Evolutionary conservation across 73 alveolate genomes (phyloP).

Genomic region (Tetrahymena malaccensis): DNA sequence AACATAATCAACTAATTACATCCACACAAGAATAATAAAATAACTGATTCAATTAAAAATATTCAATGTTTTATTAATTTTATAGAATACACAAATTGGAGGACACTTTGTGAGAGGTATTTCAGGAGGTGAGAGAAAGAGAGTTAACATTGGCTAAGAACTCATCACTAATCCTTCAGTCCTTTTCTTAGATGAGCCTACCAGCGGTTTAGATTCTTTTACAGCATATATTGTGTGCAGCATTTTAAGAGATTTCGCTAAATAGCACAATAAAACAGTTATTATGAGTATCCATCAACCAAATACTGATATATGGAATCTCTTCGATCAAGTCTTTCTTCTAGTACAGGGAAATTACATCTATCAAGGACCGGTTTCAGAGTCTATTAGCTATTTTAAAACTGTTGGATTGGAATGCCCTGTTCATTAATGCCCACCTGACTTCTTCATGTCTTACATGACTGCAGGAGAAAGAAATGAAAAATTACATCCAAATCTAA

Average conservation of each 20-base stretch:
- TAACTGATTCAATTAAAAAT: too few relatives aligned
- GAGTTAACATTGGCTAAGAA: constrained; percentile 20
- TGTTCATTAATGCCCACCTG: constrained; percentile 67
- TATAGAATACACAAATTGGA: constrained; percentile 16
- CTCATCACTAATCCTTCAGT: constrained; percentile 26
- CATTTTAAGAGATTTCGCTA: constrained; percentile 9
- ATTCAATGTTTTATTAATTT: too few relatives aligned
- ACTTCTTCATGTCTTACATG: constrained; percentile 42
- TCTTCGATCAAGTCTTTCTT: constrained; percentile 42
- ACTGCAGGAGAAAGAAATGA: neutral
- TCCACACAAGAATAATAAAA: too few relatives aligned
- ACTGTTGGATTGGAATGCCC: constrained; percentile 57
- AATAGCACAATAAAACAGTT: constrained; percentile 42
- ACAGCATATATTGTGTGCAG: constrained; percentile 24
- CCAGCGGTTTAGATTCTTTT: constrained; percentile 38
- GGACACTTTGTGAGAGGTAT: constrained; percentile 12
- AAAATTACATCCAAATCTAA: neutral
- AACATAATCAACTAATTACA: neutral
- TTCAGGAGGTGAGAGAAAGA: constrained; percentile 38
- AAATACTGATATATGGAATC: constrained; percentile 32
- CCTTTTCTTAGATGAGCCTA: constrained; percentile 34
- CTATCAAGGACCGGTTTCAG: constrained; percentile 18
- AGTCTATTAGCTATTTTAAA: constrained; percentile 37
- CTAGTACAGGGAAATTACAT: constrained; percentile 42
- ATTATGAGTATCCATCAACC: constrained; percentile 59